Conservation (phyloP, 176 grass and related monocot species). For the Carex parvula region DNA sequence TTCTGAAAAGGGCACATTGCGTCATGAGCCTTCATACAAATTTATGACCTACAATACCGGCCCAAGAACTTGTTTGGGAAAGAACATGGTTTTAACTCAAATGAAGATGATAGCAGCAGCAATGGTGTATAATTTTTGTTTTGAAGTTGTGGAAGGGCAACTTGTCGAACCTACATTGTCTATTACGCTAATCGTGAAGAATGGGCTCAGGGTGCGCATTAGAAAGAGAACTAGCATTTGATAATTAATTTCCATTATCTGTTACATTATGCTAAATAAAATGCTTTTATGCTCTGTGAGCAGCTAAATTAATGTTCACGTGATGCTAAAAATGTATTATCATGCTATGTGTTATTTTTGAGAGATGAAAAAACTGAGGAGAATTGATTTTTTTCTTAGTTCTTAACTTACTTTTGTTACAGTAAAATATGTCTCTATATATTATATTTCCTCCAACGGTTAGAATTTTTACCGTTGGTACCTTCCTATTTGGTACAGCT, state of each 20-base stretch:
- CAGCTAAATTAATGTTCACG: too few species aligned
- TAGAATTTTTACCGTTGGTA: too few species aligned
- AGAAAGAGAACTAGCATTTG: constrained; percentile 9
- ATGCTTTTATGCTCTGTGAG: too few species aligned
- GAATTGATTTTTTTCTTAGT: too few species aligned
- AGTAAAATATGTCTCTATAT: too few species aligned
- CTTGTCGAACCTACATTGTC: constrained; percentile 35
- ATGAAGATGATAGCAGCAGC: constrained; percentile 35
- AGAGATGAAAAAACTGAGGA: too few species aligned
- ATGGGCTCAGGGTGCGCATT: constrained; percentile 30
- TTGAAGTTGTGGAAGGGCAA: constrained; percentile 24
- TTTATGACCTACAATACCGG: constrained; percentile 38
- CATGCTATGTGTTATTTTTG: too few species aligned
- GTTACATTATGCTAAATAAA: too few species aligned
- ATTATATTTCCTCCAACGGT: too few species aligned
- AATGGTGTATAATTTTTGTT: constrained; percentile 31
- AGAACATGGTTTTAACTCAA: constrained; percentile 36
- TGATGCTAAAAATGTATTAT: too few species aligned
- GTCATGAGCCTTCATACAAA: constrained; percentile 30
- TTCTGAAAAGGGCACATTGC: constrained; percentile 29
- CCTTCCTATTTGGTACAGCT: too few species aligned
- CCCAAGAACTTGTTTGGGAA: constrained; percentile 37
- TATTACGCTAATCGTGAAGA: constrained; percentile 24
- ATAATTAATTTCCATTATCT: neutral
- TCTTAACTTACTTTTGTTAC: too few species aligned